Evolutionary conservation across 345 rosid genomes (phyloP), one percentile per base, ranked within the genome.

Genomic region (Carallia brachiata): DNA sequence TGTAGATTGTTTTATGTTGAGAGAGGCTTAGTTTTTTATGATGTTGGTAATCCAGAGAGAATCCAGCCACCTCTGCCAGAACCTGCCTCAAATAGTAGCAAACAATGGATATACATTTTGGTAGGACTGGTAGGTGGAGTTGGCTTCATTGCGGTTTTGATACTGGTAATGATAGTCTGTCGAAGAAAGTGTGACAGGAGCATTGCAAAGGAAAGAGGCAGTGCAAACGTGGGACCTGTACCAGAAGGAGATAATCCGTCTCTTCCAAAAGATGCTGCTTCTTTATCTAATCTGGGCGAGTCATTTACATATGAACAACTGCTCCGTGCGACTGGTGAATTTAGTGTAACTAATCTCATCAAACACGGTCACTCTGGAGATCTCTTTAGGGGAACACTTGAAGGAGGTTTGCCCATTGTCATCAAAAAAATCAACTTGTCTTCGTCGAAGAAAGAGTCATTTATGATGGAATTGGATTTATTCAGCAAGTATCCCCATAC

Each of bases 201-300:
- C 50, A 30, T 39, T 65, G 58, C 74, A 50, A 77, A 74, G 70
- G 85, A 80, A 65, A 84, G 83, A 74, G 87, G 83, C 56, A 59
- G 37, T 63, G 76, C 83, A 7, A 75, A 88, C 34, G 84, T 77
- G 44, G 92, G 92, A 34, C 90, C 90, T 54, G 78, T 85, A 70
- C 87, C 88, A 4, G 85, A 80, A 67, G 88, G 86, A 63, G 87
- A 80, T 57, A 67, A 63, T 36, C 72, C 50, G 0, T 36, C 73
- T 12, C 36, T 63, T 28, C 63, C 73, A 10, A 77, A 71, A 68
- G 76, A 71, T 62, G 65, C 69, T 58, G 8, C 61, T 28, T 12
- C 3, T 19, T 2, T 39, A 27, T 68, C 70, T 8, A 53, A 34
- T 44, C 17, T 39, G 32, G 71, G 73, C 63, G 66, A 68, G 40